Evolutionary conservation across 208 protist species (phyloP).

Genomic region (Angomonas ambiguus): DNA sequence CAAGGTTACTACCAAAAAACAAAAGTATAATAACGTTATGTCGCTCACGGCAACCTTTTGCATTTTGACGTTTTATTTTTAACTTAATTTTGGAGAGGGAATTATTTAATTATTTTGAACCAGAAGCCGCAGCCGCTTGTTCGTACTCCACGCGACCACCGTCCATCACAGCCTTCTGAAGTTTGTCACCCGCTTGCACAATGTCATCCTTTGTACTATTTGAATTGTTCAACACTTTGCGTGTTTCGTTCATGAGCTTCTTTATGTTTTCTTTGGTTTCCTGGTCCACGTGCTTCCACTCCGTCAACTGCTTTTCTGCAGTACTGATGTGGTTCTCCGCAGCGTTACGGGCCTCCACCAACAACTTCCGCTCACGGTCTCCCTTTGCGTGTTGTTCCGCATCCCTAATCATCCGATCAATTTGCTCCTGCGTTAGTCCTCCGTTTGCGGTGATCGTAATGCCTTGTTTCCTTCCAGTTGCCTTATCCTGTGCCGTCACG

Average conservation of each 20-base stretch:
- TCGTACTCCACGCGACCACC: conserved; percentile 72
- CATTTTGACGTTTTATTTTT: background rate
- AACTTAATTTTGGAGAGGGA: background rate
- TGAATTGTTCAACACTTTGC: conserved; percentile 62
- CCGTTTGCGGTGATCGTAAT: conserved; percentile 94
- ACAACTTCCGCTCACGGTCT: conserved; percentile 61
- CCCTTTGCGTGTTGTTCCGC: conserved; percentile 72
- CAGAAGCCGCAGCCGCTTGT: conserved; percentile 47
- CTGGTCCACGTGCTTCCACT: conserved; percentile 84
- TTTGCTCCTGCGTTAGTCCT: conserved; percentile 74
- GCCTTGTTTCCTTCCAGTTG: conserved; percentile 91
- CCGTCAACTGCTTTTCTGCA: conserved; percentile 68
- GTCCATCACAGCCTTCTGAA: conserved; percentile 85
- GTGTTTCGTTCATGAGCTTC: conserved; percentile 39
- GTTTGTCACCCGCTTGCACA: conserved; percentile 38
- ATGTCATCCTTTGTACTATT: conserved; percentile 70
- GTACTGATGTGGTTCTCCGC: conserved; percentile 62
- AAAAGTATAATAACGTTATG: background rate
- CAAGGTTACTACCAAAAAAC: background rate
- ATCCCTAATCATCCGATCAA: conserved; percentile 88
- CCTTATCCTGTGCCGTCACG: conserved; percentile 97
- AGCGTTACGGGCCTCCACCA: conserved; percentile 82
- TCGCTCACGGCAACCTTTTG: background rate
- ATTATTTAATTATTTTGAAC: background rate
- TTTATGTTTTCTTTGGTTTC: conserved; percentile 64